Evolutionary conservation across 139 green algal genomes (phyloP).

Genomic region (Picochlorum sp.): DNA sequence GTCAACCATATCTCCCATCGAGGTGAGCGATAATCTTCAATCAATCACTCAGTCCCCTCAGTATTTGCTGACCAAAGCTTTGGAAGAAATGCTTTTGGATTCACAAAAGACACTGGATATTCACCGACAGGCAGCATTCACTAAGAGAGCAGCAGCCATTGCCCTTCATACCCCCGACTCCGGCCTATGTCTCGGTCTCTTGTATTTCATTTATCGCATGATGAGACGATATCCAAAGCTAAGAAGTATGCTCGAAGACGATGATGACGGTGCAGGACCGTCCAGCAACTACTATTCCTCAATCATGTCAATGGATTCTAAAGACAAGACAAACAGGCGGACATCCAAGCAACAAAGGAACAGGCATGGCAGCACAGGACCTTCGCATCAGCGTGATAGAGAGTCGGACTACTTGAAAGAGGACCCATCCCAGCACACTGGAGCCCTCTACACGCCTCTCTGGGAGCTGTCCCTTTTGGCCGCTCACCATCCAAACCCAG

Average conservation of each 20-base stretch:
- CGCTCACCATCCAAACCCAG: constrained; percentile 24
- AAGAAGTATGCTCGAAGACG: constrained; percentile 48
- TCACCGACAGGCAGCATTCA: constrained; percentile 31
- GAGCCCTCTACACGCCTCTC: constrained; percentile 19
- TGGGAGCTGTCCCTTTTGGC: constrained; percentile 39
- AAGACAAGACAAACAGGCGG: background rate
- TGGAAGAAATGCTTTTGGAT: constrained; percentile 19
- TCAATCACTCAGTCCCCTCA: background rate
- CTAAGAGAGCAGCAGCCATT: constrained; percentile 25
- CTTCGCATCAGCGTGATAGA: background rate
- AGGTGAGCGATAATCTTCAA: background rate
- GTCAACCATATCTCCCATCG: background rate
- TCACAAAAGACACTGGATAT: constrained; percentile 35
- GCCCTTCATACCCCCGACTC: constrained; percentile 7
- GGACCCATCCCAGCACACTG: constrained; percentile 1
- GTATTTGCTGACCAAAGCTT: background rate
- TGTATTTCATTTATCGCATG: constrained; percentile 29
- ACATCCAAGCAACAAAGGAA: too few relatives aligned
- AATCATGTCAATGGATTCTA: background rate
- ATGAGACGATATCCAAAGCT: constrained; percentile 43
- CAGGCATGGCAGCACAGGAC: too few relatives aligned
- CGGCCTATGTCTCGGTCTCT: constrained; percentile 19
- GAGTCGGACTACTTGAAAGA: constrained; percentile 2
- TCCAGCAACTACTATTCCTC: constrained; percentile 14
- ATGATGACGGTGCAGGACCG: constrained; percentile 41